Conservation (phyloP, 2,329 filamentous ascomycete species). For the Fusarium sp. region DNA sequence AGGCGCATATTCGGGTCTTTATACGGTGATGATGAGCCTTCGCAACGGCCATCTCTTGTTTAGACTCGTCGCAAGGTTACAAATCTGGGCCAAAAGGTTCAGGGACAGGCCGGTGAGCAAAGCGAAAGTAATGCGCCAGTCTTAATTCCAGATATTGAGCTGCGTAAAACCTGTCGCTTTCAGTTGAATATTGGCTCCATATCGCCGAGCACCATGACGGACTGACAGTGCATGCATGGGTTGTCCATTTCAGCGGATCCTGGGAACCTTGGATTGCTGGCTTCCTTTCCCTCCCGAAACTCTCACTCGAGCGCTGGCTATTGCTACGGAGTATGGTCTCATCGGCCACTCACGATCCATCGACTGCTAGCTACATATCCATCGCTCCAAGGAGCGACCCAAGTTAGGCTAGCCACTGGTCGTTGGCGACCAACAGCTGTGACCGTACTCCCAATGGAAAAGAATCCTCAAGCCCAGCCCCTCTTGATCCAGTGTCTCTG, state of each 20-base stretch:
- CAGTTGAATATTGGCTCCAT: conserved; percentile 20
- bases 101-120: conserved; percentile 10
- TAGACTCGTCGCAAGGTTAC: conserved; percentile 26
- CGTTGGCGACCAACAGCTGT: conserved; percentile 38
- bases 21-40: conserved; percentile 34
- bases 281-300: conserved; percentile 35
- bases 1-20: conserved; percentile 31
- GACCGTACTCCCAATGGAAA: conserved; percentile 26
- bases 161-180: not conserved
- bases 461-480: conserved; percentile 31
- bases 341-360: conserved; percentile 40
- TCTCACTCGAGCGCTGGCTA: conserved; percentile 22
- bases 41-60: conserved; percentile 14
- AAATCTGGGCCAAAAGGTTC: conserved; percentile 15
- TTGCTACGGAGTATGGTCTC: not conserved
- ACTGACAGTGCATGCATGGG: conserved; percentile 16
- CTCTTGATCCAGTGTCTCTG: conserved; percentile 25
- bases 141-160: not conserved
- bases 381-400: conserved; percentile 33
- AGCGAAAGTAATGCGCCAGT: conserved; percentile 23
- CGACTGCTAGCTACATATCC: conserved; percentile 38
- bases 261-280: conserved; percentile 9
- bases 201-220: conserved; percentile 9
- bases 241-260: conserved; percentile 34
- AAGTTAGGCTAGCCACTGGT: conserved; percentile 41